Evolutionary conservation across 768 basidiomycete species (phyloP), one percentile per base, ranked within the genome.

Genomic region (Naganishia randhawae): DNA sequence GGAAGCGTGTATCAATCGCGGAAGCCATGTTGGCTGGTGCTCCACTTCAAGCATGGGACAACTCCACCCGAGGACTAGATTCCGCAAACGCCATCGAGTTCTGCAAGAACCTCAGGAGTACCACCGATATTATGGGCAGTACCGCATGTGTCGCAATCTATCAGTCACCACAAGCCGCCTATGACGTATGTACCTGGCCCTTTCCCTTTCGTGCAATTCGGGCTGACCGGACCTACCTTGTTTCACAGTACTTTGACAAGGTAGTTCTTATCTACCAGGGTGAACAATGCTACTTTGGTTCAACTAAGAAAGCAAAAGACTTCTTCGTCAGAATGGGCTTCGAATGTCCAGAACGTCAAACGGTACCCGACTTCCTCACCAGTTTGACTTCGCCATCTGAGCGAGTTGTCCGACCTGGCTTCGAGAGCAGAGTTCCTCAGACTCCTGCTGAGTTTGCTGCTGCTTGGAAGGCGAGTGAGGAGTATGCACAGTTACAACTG

Each of bases 1-100:
- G 71, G 62, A 92, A 91, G 78, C 85, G 91, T 13, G 90, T 92
- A 3, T 87, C 88, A n/a, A 88, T 91, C 71, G 84, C 85, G 0
- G 91, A 93, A 76, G 91, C 90, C 85, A 78, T 91, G 64, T 85
- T 87, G 0, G 85, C 85, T 6, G 82, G 88, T 42, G 85, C 86
- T 51, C 81, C 84, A 10, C 80, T 92, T 3, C 83, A 84, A 25
- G 85, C 85, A 22, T 92, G 90, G 90, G 90, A 91, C 80, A 91
- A 78, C 73, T 78, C 77, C 13, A 79, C 77, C 52, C 74, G 80
- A 53, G 80, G 80, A 71, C 75, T 81, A 65, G 80, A 81, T 61
- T 77, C 78, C 22, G 79, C 80, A 50, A 81, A 81, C 55, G 81
- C 83, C 14, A 77, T 84, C 62, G 84, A 85, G 67, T 85, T 83